Percentiles rank a stretch among this genome's conserved stretches.
Conservation (phyloP, 1,139 yeast genomes). For the Petasospora rhodanensis region DNA sequence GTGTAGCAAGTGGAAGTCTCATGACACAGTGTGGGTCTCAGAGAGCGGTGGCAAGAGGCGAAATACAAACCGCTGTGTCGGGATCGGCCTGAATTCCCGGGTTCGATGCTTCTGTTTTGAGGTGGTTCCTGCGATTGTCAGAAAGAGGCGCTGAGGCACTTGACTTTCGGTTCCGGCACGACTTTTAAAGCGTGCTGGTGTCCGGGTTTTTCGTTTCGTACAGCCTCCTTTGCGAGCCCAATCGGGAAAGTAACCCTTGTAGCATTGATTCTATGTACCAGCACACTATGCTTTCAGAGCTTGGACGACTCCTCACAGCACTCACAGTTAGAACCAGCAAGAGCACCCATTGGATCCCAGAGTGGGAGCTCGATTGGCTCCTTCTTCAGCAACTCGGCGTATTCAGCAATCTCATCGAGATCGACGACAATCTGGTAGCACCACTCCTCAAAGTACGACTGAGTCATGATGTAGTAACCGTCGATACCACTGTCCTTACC, state of each 20-base stretch:
- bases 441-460: slow-evolving; percentile 75
- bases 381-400: slow-evolving; percentile 41
- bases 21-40: too few species aligned
- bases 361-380: slow-evolving; percentile 61
- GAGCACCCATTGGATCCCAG: slow-evolving; percentile 86
- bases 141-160: neutral
- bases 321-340: slow-evolving; percentile 51
- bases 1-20: slow-evolving; percentile 7
- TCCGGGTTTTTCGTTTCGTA: too few species aligned
- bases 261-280: too few species aligned
- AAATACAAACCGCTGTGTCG: too few species aligned
- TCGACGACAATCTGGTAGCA: slow-evolving; percentile 78
- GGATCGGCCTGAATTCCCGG: too few species aligned
- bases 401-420: slow-evolving; percentile 44
- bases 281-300: too few species aligned
- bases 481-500: slow-evolving; percentile 70
- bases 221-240: neutral
- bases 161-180: too few species aligned
- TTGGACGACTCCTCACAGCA: slow-evolving; percentile 3
- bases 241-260: slow-evolving; percentile 1
- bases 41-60: too few species aligned
- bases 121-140: too few species aligned
- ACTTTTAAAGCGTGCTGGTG: neutral
- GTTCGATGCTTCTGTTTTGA: too few species aligned
- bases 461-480: slow-evolving; percentile 79